These are phyloP conservation scores for Auricularia cornea DNA, from an alignment of 768 basidiomycete species.

Conservation along the genomic window DNA sequence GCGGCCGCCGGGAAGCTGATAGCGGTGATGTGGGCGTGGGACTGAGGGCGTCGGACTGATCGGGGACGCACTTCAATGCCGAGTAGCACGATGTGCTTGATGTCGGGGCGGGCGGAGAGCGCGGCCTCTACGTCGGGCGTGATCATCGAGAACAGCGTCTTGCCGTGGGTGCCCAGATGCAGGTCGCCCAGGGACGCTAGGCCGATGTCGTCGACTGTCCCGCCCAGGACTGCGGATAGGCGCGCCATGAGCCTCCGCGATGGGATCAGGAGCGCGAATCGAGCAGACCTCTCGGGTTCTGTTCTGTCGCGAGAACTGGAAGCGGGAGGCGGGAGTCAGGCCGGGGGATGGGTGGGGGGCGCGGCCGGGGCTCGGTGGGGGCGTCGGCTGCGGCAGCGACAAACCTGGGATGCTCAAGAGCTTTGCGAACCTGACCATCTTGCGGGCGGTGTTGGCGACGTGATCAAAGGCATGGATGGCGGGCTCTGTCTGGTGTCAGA, in stretches of 20 bases:
- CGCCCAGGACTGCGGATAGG: constrained; percentile 48
- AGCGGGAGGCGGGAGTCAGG: constrained; percentile 48
- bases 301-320: constrained; percentile 75
- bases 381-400: too few species aligned
- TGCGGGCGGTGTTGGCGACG: constrained; percentile 60
- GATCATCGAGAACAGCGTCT: constrained; percentile 82
- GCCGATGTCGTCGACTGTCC: constrained; percentile 51
- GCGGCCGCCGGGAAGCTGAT: too few species aligned
- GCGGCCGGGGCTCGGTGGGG: not conserved
- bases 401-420: constrained; percentile 23
- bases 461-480: constrained; percentile 65
- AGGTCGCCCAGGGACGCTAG: constrained; percentile 40
- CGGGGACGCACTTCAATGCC: constrained; percentile 73
- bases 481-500: constrained; percentile 20
- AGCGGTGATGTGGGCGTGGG: too few species aligned
- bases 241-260: not conserved
- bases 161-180: constrained; percentile 56
- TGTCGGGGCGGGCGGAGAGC: constrained; percentile 37
- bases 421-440: constrained; percentile 70
- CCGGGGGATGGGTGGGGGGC: too few species aligned
- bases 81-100: constrained; percentile 63
- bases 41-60: too few species aligned
- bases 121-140: constrained; percentile 53
- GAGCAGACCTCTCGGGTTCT: constrained; percentile 65
- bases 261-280: constrained; percentile 1